phyloP scores from a whole-genome alignment of 2,329 filamentous ascomycete genomes.

The Aspergillus unguis region DNA sequence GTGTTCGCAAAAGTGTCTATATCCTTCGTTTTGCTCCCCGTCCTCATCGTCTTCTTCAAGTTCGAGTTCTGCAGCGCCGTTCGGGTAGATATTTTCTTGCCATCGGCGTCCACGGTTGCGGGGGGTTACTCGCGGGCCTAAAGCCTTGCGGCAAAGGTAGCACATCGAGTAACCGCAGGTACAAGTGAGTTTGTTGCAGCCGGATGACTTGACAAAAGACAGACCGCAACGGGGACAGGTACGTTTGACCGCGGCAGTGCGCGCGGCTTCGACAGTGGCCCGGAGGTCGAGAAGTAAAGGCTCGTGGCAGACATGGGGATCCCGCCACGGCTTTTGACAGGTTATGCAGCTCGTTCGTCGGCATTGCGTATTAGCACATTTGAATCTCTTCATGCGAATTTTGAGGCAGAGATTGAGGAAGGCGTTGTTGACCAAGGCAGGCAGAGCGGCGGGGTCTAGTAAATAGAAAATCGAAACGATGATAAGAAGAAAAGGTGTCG shows the following conservation, averaged over 20 bases:
- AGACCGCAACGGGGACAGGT: slow-evolving; percentile 90
- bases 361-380: slow-evolving; percentile 69
- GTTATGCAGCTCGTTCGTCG: slow-evolving; percentile 70
- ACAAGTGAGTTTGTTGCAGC: slow-evolving; percentile 96
- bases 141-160: slow-evolving; percentile 82
- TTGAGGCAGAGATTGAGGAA: slow-evolving; percentile 66
- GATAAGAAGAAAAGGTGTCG: slow-evolving; percentile 47
- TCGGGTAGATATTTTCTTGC: slow-evolving; percentile 41
- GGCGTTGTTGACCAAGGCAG: slow-evolving; percentile 55
- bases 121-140: slow-evolving; percentile 28
- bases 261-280: slow-evolving; percentile 86
- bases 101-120: slow-evolving; percentile 11
- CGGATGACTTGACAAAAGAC: slow-evolving; percentile 86
- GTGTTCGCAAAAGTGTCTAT: slow-evolving; percentile 93
- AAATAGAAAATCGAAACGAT: slow-evolving; percentile 57
- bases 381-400: slow-evolving; percentile 71
- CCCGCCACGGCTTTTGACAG: slow-evolving; percentile 78
- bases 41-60: slow-evolving; percentile 22
- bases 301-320: slow-evolving; percentile 88
- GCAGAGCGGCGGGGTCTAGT: slow-evolving; percentile 50
- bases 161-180: slow-evolving; percentile 98
- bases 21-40: slow-evolving; percentile 63
- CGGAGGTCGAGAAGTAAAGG: slow-evolving; percentile 76
- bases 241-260: slow-evolving; percentile 90
- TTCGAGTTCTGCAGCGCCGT: slow-evolving; percentile 21